phyloP scores from a whole-genome alignment of 208 protist genomes.

The Trypanosoma scelopori region DNA sequence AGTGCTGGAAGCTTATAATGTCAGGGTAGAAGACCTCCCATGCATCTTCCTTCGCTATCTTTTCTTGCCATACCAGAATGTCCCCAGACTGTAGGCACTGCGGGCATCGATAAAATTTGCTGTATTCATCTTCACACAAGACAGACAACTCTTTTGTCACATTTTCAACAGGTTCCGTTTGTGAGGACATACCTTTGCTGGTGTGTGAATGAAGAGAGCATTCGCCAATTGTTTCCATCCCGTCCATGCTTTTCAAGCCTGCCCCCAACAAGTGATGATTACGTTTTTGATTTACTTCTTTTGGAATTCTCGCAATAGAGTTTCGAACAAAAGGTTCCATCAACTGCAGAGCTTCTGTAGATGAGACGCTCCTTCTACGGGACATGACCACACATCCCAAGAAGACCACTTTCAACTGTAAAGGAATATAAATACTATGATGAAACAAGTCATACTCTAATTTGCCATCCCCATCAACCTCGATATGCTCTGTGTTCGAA shows the following conservation, averaged over 20 bases:
- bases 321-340: conserved; percentile 58
- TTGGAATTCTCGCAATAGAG: conserved; percentile 49
- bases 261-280: conserved; percentile 43
- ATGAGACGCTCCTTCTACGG: conserved; percentile 32
- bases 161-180: conserved; percentile 3
- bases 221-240: neutral
- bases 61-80: conserved; percentile 67
- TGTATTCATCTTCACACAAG: conserved; percentile 49
- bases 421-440: conserved; percentile 85
- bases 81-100: conserved; percentile 57
- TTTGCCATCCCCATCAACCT: conserved; percentile 27
- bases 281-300: conserved; percentile 35
- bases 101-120: conserved; percentile 42
- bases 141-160: conserved; percentile 30
- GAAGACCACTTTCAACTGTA: conserved; percentile 71
- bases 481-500: conserved; percentile 36
- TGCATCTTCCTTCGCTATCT: conserved; percentile 42
- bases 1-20: conserved; percentile 80
- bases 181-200: neutral
- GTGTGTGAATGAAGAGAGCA: neutral
- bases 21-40: conserved; percentile 79
- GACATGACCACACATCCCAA: conserved; percentile 70
- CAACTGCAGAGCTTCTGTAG: conserved; percentile 34
- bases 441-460: conserved; percentile 72
- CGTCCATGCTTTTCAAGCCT: conserved; percentile 10